Evolutionary conservation across 352 stramenopile species (phyloP).

Genomic region (Globisporangium parvum): DNA sequence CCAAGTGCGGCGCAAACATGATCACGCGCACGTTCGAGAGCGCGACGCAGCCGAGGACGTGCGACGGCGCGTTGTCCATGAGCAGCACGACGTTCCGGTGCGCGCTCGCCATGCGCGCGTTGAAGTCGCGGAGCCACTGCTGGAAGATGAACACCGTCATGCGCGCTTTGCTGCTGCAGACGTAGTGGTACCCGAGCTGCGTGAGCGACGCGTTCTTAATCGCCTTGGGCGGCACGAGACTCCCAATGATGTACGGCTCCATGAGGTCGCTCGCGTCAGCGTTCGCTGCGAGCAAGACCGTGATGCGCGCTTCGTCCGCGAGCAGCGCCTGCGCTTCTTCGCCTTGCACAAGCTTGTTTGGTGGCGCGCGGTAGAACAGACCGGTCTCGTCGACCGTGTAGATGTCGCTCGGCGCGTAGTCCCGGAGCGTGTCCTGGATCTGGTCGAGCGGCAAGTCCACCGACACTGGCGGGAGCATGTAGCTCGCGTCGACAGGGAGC

Average conservation of each 20-base stretch:
- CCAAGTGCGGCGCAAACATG: slow-evolving; percentile 76
- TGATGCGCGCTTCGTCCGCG: slow-evolving; percentile 64
- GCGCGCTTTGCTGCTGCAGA: slow-evolving; percentile 73
- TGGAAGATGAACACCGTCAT: slow-evolving; percentile 90
- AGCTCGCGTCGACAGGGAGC: slow-evolving; percentile 46
- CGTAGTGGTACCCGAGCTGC: slow-evolving; percentile 83
- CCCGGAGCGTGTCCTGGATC: slow-evolving; percentile 77
- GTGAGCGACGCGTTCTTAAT: slow-evolving; percentile 80
- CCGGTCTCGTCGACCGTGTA: slow-evolving; percentile 86
- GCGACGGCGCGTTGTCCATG: slow-evolving; percentile 83
- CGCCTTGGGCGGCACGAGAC: slow-evolving; percentile 59
- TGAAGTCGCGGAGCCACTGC: slow-evolving; percentile 84
- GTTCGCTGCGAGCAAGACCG: slow-evolving; percentile 68
- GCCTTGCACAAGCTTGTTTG: slow-evolving; percentile 76
- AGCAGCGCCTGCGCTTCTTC: slow-evolving; percentile 75
- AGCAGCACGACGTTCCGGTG: slow-evolving; percentile 80
- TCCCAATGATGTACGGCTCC: slow-evolving; percentile 84
- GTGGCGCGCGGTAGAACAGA: slow-evolving; percentile 82
- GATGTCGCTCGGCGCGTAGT: slow-evolving; percentile 78
- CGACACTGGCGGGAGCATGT: slow-evolving; percentile 76
- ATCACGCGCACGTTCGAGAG: slow-evolving; percentile 86
- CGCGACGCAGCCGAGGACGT: slow-evolving; percentile 71
- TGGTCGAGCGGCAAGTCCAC: slow-evolving; percentile 79
- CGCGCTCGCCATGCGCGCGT: slow-evolving; percentile 78
- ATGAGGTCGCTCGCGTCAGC: slow-evolving; percentile 74